Base-by-base conservation (phyloP, 2,329 filamentous ascomycete species). In the Tolypocladium nubicola region DNA sequence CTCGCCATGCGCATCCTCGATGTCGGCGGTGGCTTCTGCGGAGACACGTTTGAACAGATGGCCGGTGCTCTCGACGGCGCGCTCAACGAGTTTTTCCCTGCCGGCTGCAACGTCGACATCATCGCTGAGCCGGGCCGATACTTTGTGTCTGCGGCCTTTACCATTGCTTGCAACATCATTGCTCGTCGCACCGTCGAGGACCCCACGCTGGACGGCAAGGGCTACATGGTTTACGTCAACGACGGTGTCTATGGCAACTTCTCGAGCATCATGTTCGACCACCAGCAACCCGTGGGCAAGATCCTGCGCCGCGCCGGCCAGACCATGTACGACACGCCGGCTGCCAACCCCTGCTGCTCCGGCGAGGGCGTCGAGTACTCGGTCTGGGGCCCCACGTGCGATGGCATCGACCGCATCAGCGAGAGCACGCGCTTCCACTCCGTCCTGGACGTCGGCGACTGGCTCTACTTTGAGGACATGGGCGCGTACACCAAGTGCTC, bases 401-500 rank as follows among this genome's bases (percentile, higher is more conserved):
- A 99, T 70, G 93, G 94, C 60, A 97, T 99, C 67, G 94, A 99
- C 74, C 89, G 91, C 71, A 96, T 99, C 74, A 84, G 88, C 54
- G 84, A 90, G 71, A 89, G 86, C 69, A 90, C 89, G 71, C 83
- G 80, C 61, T 90, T 97, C 67, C 76, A 84, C 39, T 85, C 88
- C 56, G 81, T 88, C 53, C 77, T 99, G 49, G 87, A 97, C 68
- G 89, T 96, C 9, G 94, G 94, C 55, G 94, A 99, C 73, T 99
- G 94, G 94, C 80, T 99, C 56, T 99, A 96, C 77, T 99, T 99
- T 74, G 90, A 97, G 76, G 85, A 96, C 61, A 99, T 99, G 94
- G 94, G 94, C 57, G 93, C 94, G 30, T 99, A 99, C 75, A 97
- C 94, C 65, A 96, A 92, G 80, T 97, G 93, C 80, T 97, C 91